Evolutionary conservation across 371 early-diverging fungal species (phyloP), one percentile per base, ranked within the genome.

Genomic region (Thermomucor indicae-seudaticae): DNA sequence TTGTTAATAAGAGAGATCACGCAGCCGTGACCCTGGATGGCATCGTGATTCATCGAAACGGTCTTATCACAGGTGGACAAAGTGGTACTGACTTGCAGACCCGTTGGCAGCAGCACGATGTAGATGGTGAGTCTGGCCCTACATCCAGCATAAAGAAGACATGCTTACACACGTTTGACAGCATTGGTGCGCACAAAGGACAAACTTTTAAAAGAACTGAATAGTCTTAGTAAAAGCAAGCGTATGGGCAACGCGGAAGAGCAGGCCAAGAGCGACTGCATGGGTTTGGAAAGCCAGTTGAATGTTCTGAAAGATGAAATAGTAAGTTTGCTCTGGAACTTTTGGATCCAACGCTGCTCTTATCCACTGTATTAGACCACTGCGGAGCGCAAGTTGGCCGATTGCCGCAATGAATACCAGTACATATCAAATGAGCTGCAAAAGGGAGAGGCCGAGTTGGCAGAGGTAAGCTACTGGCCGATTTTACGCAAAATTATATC

Each of bases 21-120:
- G 8, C 47, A 86, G 90, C 90, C 34, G 95, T 96, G 4, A 87
- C 95, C 1, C 62, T 97, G 58, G 96, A 97, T 59, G 98, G 98
- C 16, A 85, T 90, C 3, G 82, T 97, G 5, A 90, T 99, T 59
- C 97, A 98, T 68, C 94, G 90, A 60, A 91, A 83, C 51, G 99
- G 97, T 39, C 67, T 95, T 55, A 98, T 99, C 47, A 96, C 96
- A 0, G 99, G 99, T 62, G 91, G 90, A 27, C 67, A 71, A 30
- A 70, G 65, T 19, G 56, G 58, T 11, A 43, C 68, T 2, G 65
- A 69, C 16, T 43, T 71, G 1, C 75, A 83, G 5, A 76, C 80
- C 45, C 72, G 86, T 43, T 97, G 97, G 95, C 89, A 95, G 47
- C 92, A 93, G 20, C 81, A 83, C 24, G 93, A 90, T 32, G 67